A percentile compares a stretch with the other conserved stretches of the same genome.
phyloP scores from a whole-genome alignment of 2,329 filamentous ascomycete species.

The Ceratocystis albifundus region DNA sequence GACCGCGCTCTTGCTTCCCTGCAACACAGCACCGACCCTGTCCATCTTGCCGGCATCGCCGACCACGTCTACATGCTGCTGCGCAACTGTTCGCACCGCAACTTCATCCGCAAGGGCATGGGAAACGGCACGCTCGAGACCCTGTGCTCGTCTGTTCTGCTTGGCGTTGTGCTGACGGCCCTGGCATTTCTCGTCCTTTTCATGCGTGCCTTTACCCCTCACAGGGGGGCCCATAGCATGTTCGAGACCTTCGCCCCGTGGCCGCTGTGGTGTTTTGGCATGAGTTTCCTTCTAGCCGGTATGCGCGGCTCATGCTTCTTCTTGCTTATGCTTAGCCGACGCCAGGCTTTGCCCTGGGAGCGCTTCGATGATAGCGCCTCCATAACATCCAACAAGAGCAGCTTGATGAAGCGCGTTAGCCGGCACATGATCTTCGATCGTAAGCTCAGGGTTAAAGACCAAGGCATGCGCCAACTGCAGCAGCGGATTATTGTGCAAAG shows the following conservation, averaged over 20 bases:
- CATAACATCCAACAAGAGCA: conserved; percentile 25
- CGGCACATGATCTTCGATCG: conserved; percentile 39
- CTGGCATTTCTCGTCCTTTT: conserved; percentile 34
- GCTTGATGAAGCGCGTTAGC: conserved; percentile 29
- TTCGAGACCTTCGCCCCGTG: conserved; percentile 35
- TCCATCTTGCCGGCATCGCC: conserved; percentile 34
- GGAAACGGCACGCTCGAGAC: conserved; percentile 42
- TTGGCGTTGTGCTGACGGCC: conserved; percentile 34
- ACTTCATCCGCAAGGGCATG: conserved; percentile 43
- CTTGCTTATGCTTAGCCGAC: conserved; percentile 36
- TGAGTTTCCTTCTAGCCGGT: conserved; percentile 36
- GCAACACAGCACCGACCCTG: conserved; percentile 31
- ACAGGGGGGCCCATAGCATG: conserved; percentile 32
- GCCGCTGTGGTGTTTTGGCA: conserved; percentile 38
- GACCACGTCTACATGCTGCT: conserved; percentile 39
- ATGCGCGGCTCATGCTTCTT: conserved; percentile 39
- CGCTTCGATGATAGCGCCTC: conserved; percentile 34
- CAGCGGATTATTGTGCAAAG: conserved; percentile 37
- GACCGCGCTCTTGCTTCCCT: conserved; percentile 32
- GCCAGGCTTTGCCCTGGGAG: conserved; percentile 40
- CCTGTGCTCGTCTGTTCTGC: conserved; percentile 36
- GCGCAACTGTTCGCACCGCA: conserved; percentile 39
- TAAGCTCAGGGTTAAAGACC: conserved; percentile 37
- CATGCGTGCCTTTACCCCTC: conserved; percentile 33
- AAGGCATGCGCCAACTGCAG: conserved; percentile 35